These are phyloP conservation scores for Zasmidium angulare DNA, from an alignment of 2,329 filamentous ascomycete genomes.

Conservation along the genomic window DNA sequence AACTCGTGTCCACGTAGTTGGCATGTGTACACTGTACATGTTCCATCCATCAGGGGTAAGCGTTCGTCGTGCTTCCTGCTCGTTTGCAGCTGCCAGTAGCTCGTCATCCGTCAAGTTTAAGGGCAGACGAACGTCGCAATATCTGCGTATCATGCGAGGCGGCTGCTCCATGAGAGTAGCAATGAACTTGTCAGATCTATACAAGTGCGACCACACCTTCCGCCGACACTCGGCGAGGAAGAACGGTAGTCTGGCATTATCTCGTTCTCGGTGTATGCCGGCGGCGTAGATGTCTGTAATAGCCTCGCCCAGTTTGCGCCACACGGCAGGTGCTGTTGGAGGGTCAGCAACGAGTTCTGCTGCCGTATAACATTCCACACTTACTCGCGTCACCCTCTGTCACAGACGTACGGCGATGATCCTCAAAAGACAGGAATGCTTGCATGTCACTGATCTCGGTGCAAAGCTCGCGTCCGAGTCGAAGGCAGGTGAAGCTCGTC, in stretches of 20 bases:
- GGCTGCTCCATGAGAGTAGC: constrained; percentile 24
- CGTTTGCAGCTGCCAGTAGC: background rate
- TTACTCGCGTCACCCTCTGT: constrained; percentile 8
- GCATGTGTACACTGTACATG: constrained; percentile 2
- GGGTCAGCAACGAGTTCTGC: background rate
- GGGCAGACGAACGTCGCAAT: constrained; percentile 9
- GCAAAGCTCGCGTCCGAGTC: constrained; percentile 13
- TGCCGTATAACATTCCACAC: constrained; percentile 12
- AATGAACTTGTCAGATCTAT: constrained; percentile 22
- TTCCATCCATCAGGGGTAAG: constrained; percentile 17
- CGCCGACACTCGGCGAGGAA: constrained; percentile 22
- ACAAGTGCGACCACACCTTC: constrained; percentile 14
- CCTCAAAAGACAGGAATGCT: background rate
- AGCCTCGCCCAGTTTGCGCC: constrained; percentile 4
- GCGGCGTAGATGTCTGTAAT: constrained; percentile 52
- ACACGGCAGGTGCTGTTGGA: constrained; percentile 9
- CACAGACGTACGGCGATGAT: background rate
- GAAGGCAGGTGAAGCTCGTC: constrained; percentile 11
- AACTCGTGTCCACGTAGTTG: constrained; percentile 16
- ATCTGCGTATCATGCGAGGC: constrained; percentile 15
- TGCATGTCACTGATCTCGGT: constrained; percentile 17
- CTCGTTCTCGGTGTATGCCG: constrained; percentile 22
- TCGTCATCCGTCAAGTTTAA: constrained; percentile 15
- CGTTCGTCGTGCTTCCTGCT: constrained; percentile 7
- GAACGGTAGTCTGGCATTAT: constrained; percentile 12